These are phyloP conservation scores for Pleurotus tuber-regium DNA, from an alignment of 768 basidiomycete genomes.

Conservation along the genomic window DNA sequence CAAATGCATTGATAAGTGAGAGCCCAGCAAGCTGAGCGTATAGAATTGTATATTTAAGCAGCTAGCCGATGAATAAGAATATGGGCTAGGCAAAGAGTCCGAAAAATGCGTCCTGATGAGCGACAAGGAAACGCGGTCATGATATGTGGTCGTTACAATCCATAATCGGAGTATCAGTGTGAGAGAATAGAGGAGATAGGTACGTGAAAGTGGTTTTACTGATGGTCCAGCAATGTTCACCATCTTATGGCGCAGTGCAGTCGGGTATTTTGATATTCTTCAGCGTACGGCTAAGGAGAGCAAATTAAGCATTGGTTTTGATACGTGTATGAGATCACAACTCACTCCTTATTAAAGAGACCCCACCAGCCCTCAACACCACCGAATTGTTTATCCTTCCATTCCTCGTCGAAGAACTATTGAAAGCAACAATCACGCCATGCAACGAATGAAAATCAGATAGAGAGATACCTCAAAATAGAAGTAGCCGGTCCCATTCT, in stretches of 20 bases:
- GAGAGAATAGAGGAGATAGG: not conserved
- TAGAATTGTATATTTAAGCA: no score
- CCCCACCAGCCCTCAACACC: conserved; percentile 73
- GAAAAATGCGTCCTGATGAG: no score
- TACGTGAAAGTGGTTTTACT: not conserved
- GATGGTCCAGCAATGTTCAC: no score
- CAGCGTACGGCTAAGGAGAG: conserved; percentile 53
- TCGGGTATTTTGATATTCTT: conserved; percentile 68
- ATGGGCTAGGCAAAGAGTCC: no score
- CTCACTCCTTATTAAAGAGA: conserved; percentile 40
- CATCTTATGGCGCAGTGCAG: conserved; percentile 43
- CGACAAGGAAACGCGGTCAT: not conserved
- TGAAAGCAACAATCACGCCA: conserved; percentile 12
- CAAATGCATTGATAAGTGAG: not conserved
- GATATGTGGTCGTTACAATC: not conserved
- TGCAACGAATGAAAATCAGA: not conserved
- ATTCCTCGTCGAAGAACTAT: conserved; percentile 74
- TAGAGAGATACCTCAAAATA: conserved; percentile 66
- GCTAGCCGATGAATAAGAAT: no score
- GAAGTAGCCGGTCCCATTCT: conserved; percentile 82
- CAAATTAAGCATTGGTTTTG: not conserved
- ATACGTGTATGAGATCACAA: not conserved
- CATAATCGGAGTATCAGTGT: not conserved
- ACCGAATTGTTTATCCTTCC: conserved; percentile 76
- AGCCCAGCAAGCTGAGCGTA: no score